Conservation (phyloP, 1,284 basidiomycete genomes). For the Puccinia horiana region DNA sequence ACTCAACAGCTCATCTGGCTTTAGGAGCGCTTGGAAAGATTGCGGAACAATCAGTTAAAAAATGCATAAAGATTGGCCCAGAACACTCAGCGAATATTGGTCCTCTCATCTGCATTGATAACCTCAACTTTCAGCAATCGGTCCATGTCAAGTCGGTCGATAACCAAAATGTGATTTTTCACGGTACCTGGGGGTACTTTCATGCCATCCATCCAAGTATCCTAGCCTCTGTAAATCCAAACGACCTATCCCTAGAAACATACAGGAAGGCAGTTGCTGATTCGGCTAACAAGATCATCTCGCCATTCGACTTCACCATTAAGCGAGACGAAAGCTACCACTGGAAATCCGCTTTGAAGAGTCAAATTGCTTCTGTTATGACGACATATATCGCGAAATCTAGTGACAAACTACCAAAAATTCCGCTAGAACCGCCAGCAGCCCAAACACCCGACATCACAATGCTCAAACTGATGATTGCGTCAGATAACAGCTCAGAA, state of each 20-base stretch:
- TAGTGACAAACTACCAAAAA: neutral
- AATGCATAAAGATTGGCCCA: neutral
- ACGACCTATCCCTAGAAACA: neutral
- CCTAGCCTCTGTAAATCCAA: neutral
- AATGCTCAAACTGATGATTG: conserved; percentile 8
- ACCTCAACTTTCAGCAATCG: neutral
- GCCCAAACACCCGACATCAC: neutral
- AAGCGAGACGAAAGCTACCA: neutral
- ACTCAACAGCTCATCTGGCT: neutral
- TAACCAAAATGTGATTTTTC: neutral
- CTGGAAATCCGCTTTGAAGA: neutral
- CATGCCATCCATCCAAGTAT: neutral
- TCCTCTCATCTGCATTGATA: conserved; percentile 8
- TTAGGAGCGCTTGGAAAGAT: neutral
- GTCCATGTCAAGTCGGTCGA: neutral
- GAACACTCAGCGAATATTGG: too few relatives aligned
- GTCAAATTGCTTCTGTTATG: neutral
- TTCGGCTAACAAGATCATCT: neutral
- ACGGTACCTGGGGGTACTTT: conserved; percentile 2
- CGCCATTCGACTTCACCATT: neutral
- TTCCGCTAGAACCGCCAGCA: neutral
- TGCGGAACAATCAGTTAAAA: neutral
- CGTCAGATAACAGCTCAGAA: neutral
- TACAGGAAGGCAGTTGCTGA: neutral
- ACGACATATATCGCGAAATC: neutral